Evolutionary conservation across 768 basidiomycete species (phyloP).

Genomic region (Gymnopilus junonius): DNA sequence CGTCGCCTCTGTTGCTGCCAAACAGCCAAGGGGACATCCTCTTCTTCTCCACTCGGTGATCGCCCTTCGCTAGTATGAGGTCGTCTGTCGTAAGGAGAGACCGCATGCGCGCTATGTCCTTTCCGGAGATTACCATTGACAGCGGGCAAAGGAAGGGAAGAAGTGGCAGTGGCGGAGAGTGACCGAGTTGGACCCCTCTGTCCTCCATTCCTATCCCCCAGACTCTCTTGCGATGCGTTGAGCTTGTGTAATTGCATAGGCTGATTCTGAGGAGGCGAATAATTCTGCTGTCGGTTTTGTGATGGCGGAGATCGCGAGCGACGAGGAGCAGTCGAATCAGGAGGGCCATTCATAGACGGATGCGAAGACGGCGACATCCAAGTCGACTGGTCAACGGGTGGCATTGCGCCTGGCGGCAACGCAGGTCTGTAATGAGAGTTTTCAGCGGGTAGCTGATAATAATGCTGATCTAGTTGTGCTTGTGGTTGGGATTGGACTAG

Average conservation of each 20-base stretch:
- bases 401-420: conserved; percentile 66
- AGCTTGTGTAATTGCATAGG: conserved; percentile 39
- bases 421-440: conserved; percentile 41
- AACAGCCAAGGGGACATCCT: conserved; percentile 79
- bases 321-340: conserved; percentile 38
- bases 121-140: conserved; percentile 65
- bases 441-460: conserved; percentile 35
- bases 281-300: conserved; percentile 21
- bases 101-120: conserved; percentile 67
- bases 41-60: conserved; percentile 58
- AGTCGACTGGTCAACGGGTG: conserved; percentile 48
- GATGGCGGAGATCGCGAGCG: conserved; percentile 60
- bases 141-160: conserved; percentile 37
- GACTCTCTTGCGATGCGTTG: conserved; percentile 40
- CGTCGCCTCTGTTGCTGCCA: conserved; percentile 78
- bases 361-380: conserved; percentile 30
- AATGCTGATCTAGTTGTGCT: conserved; percentile 37
- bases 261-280: conserved; percentile 25
- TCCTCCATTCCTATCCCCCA: conserved; percentile 26
- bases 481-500: conserved; percentile 23
- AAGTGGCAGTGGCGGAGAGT: conserved; percentile 65
- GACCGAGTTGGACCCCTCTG: conserved; percentile 66
- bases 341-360: conserved; percentile 28
- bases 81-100: conserved; percentile 42
- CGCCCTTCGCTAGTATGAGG: conserved; percentile 47